These are phyloP conservation scores for Fusarium haematococcum DNA, from an alignment of 2,329 filamentous ascomycete genomes.

Conservation along the genomic window DNA sequence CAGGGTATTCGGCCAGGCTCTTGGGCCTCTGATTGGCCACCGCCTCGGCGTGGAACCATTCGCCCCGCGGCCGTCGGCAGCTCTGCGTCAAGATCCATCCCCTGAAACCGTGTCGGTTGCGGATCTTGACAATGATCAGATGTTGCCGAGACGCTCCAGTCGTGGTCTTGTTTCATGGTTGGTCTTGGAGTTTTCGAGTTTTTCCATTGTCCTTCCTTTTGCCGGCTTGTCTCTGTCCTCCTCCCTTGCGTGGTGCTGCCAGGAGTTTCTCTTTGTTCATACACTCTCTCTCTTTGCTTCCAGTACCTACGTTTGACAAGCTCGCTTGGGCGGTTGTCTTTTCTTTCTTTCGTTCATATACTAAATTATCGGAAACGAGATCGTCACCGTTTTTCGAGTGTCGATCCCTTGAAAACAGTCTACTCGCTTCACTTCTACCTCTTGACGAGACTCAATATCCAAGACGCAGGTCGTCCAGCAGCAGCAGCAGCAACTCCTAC, in stretches of 20 bases:
- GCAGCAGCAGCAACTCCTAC: conserved; percentile 20
- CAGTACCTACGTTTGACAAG: conserved; percentile 21
- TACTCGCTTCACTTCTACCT: conserved; percentile 32
- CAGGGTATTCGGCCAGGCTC: conserved; percentile 36
- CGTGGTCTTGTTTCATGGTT: conserved; percentile 39
- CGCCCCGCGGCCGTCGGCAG: conserved; percentile 26
- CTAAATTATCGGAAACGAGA: conserved; percentile 4
- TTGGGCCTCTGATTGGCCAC: conserved; percentile 40
- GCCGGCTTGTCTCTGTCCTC: not conserved
- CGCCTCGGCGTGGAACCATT: conserved; percentile 24
- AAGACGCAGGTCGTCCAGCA: conserved; percentile 43
- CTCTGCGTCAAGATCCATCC: conserved; percentile 39
- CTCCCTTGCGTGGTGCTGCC: conserved; percentile 7
- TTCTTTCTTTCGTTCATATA: conserved; percentile 9
- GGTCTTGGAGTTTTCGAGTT: conserved; percentile 31
- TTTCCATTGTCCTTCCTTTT: conserved; percentile 5
- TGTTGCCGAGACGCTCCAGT: conserved; percentile 42
- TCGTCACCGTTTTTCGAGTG: conserved; percentile 20
- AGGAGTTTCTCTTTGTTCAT: conserved; percentile 1
- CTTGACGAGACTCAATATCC: conserved; percentile 38
- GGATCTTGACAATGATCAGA: conserved; percentile 39
- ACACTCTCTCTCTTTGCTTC: conserved; percentile 24
- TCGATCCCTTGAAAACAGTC: conserved; percentile 29
- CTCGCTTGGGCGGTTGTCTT: conserved; percentile 27
- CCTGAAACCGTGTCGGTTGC: conserved; percentile 46